Conservation (phyloP, 495 filamentous ascomycete species). For the Xylona heveae region DNA sequence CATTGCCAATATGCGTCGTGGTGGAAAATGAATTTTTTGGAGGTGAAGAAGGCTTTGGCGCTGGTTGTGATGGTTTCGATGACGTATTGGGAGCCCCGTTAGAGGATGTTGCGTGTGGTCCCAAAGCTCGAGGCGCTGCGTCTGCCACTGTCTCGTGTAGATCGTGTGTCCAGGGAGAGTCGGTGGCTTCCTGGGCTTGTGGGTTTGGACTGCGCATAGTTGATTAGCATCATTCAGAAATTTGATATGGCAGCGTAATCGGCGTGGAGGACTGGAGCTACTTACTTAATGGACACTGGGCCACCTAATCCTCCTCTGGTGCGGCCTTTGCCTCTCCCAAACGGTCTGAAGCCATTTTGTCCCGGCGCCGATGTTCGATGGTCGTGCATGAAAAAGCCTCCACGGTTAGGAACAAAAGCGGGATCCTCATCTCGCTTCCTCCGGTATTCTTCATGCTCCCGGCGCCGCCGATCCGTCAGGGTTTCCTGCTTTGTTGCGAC, state of each 20-base stretch:
- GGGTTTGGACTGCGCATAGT: conserved; percentile 20
- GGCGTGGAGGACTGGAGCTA: too few species aligned
- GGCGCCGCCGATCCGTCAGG: conserved; percentile 44
- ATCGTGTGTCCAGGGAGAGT: conserved; percentile 78
- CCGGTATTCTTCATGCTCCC: conserved; percentile 78
- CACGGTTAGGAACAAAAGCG: conserved; percentile 84
- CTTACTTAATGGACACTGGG: conserved; percentile 6
- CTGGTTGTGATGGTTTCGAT: conserved; percentile 17
- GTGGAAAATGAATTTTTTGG: conserved; percentile 52
- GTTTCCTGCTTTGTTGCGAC: conserved; percentile 19
- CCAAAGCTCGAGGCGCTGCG: background rate
- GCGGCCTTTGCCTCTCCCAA: conserved; percentile 34
- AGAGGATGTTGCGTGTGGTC: background rate
- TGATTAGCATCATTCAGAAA: too few species aligned
- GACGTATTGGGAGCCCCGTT: background rate
- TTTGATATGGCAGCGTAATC: too few species aligned
- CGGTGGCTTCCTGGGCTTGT: conserved; percentile 31
- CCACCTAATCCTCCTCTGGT: conserved; percentile 28
- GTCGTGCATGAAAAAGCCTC: conserved; percentile 94
- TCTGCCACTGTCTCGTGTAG: conserved; percentile 68
- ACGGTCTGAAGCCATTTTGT: conserved; percentile 55
- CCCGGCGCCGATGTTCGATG: conserved; percentile 56
- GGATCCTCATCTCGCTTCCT: conserved; percentile 78
- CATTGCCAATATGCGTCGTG: conserved; percentile 49
- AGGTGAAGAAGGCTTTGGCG: conserved; percentile 25